Conservation (phyloP, 352 stramenopile species). For the Phytophthora litchii region DNA sequence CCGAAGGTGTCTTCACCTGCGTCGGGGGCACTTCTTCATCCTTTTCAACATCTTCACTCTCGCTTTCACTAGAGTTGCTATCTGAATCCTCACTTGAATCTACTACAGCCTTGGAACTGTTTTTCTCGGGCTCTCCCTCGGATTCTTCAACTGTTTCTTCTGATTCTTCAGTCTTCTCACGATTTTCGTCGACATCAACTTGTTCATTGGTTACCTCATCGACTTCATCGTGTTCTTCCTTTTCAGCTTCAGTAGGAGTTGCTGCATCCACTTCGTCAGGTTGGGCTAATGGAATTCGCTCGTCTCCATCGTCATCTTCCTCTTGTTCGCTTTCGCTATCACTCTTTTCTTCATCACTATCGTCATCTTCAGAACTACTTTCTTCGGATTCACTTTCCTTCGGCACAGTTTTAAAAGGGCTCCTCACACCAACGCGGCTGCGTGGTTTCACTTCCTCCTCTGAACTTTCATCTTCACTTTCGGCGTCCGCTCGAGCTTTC, state of each 20-base stretch:
- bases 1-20: slow-evolving; percentile 11
- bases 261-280: slow-evolving; percentile 21
- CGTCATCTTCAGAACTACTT: slow-evolving; percentile 22
- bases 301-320: slow-evolving; percentile 19
- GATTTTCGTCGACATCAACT: slow-evolving; percentile 10
- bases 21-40: slow-evolving; percentile 19
- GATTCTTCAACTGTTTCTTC: slow-evolving; percentile 12
- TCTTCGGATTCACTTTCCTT: slow-evolving; percentile 11
- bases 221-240: slow-evolving; percentile 2
- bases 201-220: neutral
- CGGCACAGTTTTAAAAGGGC: slow-evolving; percentile 7
- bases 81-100: slow-evolving; percentile 6
- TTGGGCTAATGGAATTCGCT: slow-evolving; percentile 27
- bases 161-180: slow-evolving; percentile 2
- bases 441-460: slow-evolving; percentile 12
- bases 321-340: slow-evolving; percentile 19
- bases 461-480: slow-evolving; percentile 17
- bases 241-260: slow-evolving; percentile 1
- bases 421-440: slow-evolving; percentile 1
- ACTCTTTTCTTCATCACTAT: slow-evolving; percentile 10
- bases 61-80: slow-evolving; percentile 22
- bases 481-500: slow-evolving; percentile 16
- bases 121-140: slow-evolving; percentile 7
- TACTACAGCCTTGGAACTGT: slow-evolving; percentile 1
- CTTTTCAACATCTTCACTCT: slow-evolving; percentile 10